phyloP scores from a whole-genome alignment of 1,139 yeast genomes.

The Geotrichum citri-aurantii region DNA sequence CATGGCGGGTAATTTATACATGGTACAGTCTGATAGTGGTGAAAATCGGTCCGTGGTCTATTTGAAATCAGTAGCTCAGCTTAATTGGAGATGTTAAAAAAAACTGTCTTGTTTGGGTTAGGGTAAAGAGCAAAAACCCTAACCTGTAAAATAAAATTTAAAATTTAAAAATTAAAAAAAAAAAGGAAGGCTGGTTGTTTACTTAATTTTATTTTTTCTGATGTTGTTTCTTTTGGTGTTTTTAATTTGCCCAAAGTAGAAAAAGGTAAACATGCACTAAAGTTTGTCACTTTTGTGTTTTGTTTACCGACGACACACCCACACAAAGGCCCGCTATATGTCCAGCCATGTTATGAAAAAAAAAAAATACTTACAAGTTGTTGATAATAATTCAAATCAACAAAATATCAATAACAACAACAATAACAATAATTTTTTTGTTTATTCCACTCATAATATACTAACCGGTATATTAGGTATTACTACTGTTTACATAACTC shows the following conservation, averaged over 20 bases:
- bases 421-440: not conserved
- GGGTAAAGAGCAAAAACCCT: not conserved
- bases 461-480: not conserved
- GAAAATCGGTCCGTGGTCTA: not conserved
- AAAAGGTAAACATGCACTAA: not conserved
- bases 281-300: not conserved
- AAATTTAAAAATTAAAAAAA: not conserved
- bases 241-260: not conserved
- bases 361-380: not conserved
- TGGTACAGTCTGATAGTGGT: not conserved
- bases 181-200: not conserved
- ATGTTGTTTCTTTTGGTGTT: not conserved
- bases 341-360: not conserved
- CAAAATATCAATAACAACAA: not conserved
- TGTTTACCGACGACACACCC: not conserved
- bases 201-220: not conserved
- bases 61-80: not conserved
- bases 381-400: not conserved
- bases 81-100: not conserved
- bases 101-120: not conserved
- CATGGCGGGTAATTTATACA: not conserved
- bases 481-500: too few relatives aligned
- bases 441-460: not conserved
- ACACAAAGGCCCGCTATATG: not conserved
- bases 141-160: not conserved